A percentile compares a stretch with the other conserved stretches of the same genome.
Conservation (phyloP, 345 rosid species). For the Eucalyptus melliodora region DNA sequence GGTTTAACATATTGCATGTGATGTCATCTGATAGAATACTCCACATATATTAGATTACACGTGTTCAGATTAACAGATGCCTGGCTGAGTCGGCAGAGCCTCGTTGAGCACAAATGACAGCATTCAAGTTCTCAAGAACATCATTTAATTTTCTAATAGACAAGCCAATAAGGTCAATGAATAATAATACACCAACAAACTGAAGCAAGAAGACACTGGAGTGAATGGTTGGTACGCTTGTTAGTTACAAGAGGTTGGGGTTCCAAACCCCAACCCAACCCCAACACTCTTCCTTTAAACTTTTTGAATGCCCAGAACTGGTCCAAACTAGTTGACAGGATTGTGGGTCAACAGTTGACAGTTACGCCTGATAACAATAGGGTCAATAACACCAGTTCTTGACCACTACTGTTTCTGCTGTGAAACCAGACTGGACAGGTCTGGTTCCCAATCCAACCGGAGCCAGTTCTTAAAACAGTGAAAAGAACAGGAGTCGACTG, state of each 20-base stretch:
- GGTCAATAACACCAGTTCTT: background rate
- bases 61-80: background rate
- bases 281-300: background rate
- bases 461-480: background rate
- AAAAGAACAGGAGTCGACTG: background rate
- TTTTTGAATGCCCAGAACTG: background rate
- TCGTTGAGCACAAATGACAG: background rate
- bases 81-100: background rate
- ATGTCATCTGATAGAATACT: background rate
- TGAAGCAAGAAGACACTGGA: background rate
- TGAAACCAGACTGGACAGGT: background rate
- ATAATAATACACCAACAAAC: background rate
- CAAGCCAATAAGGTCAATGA: background rate
- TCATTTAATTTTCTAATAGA: background rate
- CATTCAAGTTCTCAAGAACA: background rate
- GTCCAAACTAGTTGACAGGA: background rate
- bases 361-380: background rate
- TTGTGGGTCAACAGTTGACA: background rate
- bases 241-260: background rate
- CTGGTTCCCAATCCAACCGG: background rate
- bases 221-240: background rate
- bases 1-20: background rate
- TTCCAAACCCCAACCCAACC: background rate
- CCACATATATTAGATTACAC: background rate
- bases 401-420: background rate